A percentile compares a stretch with the other conserved stretches of the same genome.
These are phyloP conservation scores for Achaetomium macrosporum DNA, from an alignment of 2,329 filamentous ascomycete genomes.

Conservation along the genomic window DNA sequence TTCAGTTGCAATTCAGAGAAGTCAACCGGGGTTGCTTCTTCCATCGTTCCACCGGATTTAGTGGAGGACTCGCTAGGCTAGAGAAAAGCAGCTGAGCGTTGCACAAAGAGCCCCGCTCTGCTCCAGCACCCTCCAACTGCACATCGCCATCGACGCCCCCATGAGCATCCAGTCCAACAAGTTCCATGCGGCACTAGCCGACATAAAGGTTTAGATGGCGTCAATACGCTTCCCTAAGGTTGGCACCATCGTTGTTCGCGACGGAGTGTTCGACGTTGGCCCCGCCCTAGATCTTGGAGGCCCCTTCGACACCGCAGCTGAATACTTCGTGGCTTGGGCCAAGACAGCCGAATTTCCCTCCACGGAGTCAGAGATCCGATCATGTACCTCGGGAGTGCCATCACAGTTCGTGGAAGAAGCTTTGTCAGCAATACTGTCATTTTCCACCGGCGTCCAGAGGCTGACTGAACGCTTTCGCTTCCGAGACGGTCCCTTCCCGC, in stretches of 20 bases:
- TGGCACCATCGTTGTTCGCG: conserved; percentile 12
- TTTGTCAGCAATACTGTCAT: neutral
- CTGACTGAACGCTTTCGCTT: neutral
- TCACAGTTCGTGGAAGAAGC: neutral
- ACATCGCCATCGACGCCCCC: no score
- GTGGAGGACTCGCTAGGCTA: no score
- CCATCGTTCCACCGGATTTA: no score
- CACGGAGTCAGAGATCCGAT: neutral
- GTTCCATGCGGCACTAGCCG: neutral
- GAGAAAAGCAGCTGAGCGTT: no score
- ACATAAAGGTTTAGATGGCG: conserved; percentile 16
- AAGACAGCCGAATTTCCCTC: conserved; percentile 9
- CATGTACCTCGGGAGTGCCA: neutral
- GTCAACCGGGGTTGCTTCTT: no score
- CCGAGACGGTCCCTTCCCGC: neutral
- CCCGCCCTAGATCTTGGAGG: conserved; percentile 21
- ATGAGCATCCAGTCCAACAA: no score
- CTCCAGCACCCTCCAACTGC: no score
- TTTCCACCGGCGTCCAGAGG: neutral
- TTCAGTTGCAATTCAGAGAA: no score
- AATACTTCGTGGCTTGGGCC: conserved; percentile 22
- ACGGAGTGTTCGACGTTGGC: conserved; percentile 15
- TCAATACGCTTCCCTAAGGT: conserved; percentile 19
- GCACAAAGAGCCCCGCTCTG: no score
- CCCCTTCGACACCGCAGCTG: conserved; percentile 21